Evolutionary conservation across 306 rosid species (phyloP).

Genomic region (Prunus mume): DNA sequence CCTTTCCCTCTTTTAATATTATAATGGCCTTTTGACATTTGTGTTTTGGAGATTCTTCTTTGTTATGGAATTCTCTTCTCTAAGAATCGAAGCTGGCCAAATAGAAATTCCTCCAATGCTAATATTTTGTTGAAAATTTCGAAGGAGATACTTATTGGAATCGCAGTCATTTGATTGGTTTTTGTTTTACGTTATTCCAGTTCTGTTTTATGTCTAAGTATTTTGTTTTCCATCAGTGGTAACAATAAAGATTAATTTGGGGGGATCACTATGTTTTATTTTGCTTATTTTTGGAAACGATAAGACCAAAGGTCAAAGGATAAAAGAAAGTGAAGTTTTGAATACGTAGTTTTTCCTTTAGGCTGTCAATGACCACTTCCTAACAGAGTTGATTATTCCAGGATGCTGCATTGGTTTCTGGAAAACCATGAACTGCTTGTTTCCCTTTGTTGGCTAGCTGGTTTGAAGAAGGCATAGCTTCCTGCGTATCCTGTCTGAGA

Average conservation of each 20-base stretch:
- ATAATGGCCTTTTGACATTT: not conserved
- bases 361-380: slow-evolving; percentile 11
- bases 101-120: not conserved
- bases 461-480: not conserved
- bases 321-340: not conserved
- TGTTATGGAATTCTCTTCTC: not conserved
- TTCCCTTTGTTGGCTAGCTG: slow-evolving; percentile 6
- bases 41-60: not conserved
- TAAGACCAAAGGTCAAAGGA: not conserved
- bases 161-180: slow-evolving; percentile 7
- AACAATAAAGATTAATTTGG: not conserved
- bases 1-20: not conserved
- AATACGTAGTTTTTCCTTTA: not conserved
- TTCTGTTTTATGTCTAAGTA: not conserved
- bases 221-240: slow-evolving; percentile 1
- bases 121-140: not conserved
- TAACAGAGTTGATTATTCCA: slow-evolving; percentile 24
- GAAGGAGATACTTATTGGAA: not conserved
- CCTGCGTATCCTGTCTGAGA: not conserved
- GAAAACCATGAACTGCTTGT: slow-evolving; percentile 1
- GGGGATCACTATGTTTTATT: not conserved
- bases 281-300: slow-evolving; percentile 1
- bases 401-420: slow-evolving; percentile 23
- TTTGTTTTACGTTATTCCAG: not conserved
- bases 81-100: not conserved